A percentile compares a stretch with the other conserved stretches of the same genome.
These are phyloP conservation scores for Psilocybe mexicana DNA, from an alignment of 1,284 basidiomycete species.

Conservation along the genomic window DNA sequence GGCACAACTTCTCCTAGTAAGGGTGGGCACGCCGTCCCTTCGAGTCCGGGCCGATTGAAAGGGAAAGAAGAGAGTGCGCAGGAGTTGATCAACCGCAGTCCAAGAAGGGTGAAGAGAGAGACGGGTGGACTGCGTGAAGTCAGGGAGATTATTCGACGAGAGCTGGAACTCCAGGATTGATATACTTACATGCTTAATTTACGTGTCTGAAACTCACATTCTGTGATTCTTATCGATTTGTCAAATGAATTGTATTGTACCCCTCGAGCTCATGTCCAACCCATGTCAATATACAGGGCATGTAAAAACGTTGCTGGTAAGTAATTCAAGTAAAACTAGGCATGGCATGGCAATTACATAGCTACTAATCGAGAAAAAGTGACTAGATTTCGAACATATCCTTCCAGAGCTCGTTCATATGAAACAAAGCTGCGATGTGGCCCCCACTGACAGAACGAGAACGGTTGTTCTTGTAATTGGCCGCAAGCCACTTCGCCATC, in stretches of 20 bases:
- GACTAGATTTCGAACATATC: constrained; percentile 35
- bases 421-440: constrained; percentile 44
- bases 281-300: background rate
- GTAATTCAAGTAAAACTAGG: too few relatives aligned
- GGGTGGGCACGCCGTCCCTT: constrained; percentile 30
- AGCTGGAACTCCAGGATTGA: constrained; percentile 69
- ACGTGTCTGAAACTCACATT: background rate
- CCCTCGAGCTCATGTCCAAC: background rate
- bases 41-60: constrained; percentile 38
- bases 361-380: too few relatives aligned
- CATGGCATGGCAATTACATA: too few relatives aligned
- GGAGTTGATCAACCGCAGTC: constrained; percentile 66
- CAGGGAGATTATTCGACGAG: constrained; percentile 73
- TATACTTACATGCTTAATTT: constrained; percentile 23
- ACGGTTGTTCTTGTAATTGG: constrained; percentile 40
- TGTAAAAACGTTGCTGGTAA: background rate
- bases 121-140: constrained; percentile 73
- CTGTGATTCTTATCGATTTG: constrained; percentile 17
- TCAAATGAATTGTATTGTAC: constrained; percentile 6
- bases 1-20: constrained; percentile 33
- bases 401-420: constrained; percentile 46
- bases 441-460: constrained; percentile 45
- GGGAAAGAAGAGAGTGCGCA: constrained; percentile 52
- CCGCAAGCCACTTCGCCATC: constrained; percentile 49
- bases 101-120: constrained; percentile 65